Evolutionary conservation across 2,329 filamentous ascomycete species (phyloP).

Genomic region (Pestalotiopsis sp.): DNA sequence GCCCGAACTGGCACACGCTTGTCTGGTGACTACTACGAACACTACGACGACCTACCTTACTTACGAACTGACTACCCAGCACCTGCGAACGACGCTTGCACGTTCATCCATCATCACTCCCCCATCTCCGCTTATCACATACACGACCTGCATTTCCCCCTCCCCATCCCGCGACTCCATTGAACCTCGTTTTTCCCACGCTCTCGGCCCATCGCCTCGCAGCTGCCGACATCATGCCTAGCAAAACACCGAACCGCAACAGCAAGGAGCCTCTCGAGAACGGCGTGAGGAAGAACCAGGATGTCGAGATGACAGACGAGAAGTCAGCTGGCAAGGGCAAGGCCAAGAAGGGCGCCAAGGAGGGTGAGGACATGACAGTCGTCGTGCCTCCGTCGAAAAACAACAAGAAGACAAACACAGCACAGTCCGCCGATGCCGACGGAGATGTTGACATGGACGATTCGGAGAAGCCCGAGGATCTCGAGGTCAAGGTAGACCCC

Average conservation of each 20-base stretch:
- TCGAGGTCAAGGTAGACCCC: conserved; percentile 61
- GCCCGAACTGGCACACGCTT: conserved; percentile 26
- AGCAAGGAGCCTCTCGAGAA: conserved; percentile 72
- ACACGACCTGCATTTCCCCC: not conserved
- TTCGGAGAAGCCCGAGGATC: conserved; percentile 50
- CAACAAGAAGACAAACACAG: conserved; percentile 58
- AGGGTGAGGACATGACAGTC: conserved; percentile 80
- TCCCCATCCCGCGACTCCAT: not conserved
- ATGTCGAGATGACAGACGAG: conserved; percentile 73
- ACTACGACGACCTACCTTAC: not conserved
- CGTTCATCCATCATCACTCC: conserved; percentile 7
- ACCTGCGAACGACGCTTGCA: conserved; percentile 4
- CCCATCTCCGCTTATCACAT: not conserved
- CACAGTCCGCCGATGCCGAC: conserved; percentile 62
- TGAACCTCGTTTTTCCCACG: conserved; percentile 1
- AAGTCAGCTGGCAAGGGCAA: conserved; percentile 63
- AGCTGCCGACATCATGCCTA: conserved; percentile 56
- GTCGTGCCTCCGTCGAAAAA: conserved; percentile 75
- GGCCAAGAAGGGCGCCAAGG: conserved; percentile 64
- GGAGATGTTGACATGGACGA: conserved; percentile 75
- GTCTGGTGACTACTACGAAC: conserved; percentile 11
- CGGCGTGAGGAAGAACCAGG: conserved; percentile 66
- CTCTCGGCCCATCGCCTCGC: conserved; percentile 15
- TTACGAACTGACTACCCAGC: conserved; percentile 4
- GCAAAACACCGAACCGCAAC: conserved; percentile 74